Conservation (phyloP, 495 filamentous ascomycete genomes). For the Daldinia vernicosa region DNA sequence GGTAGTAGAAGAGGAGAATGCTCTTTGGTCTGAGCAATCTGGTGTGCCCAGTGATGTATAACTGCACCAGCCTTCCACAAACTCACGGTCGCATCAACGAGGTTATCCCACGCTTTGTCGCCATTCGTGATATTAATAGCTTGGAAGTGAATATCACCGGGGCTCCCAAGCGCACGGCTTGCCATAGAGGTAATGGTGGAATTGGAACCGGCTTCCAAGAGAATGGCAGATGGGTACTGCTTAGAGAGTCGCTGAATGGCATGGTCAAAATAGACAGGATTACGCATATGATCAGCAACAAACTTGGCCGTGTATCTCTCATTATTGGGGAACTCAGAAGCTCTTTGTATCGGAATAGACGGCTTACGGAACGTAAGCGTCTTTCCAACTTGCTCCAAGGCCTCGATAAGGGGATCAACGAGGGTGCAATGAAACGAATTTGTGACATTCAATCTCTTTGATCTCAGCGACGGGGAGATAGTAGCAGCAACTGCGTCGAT, state of each 20-base stretch:
- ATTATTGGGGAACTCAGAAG: conserved; percentile 44
- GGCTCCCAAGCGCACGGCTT: conserved; percentile 46
- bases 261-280: conserved; percentile 63
- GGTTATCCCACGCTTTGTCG: conserved; percentile 44
- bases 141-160: conserved; percentile 50
- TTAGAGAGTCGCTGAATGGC: conserved; percentile 57
- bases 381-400: conserved; percentile 45
- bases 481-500: conserved; percentile 47
- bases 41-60: conserved; percentile 59
- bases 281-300: conserved; percentile 58
- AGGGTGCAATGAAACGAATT: conserved; percentile 64
- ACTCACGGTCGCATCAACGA: conserved; percentile 55
- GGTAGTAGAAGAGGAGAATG: conserved; percentile 51
- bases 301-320: conserved; percentile 53
- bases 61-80: conserved; percentile 59
- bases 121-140: conserved; percentile 54
- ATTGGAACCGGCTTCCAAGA: conserved; percentile 63
- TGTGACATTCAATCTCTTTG: conserved; percentile 57
- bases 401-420: conserved; percentile 52
- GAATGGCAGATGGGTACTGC: conserved; percentile 50
- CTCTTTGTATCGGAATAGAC: conserved; percentile 50
- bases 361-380: conserved; percentile 44
- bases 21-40: conserved; percentile 50
- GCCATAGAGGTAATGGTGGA: conserved; percentile 60
- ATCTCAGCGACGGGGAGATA: conserved; percentile 38